A percentile compares a stretch with the other conserved stretches of the same genome.
phyloP scores from a whole-genome alignment of 306 rosid species.

The apple (Malus domestica) region ASM211411v1 NC_041795.1:26798001-26798500 shows the following conservation, averaged over 20 bases:
- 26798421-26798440: background rate
- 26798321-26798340: background rate
- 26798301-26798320: background rate
- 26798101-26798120: constrained; percentile 52
- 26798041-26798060: constrained; percentile 64
- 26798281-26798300: background rate
- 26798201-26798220: background rate
- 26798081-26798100: constrained; percentile 36
- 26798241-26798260: background rate
- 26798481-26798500: background rate
- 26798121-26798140: constrained; percentile 62
- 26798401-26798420: too few relatives aligned
- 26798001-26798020: constrained; percentile 39
- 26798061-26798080: constrained; percentile 42
- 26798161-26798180: background rate
- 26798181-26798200: background rate
- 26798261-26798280: background rate
- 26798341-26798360: background rate
- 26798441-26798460: background rate
- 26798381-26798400: background rate
- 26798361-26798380: background rate
- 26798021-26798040: constrained; percentile 69
- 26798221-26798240: background rate
- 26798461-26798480: background rate
- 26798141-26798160: constrained; percentile 16